Evolutionary conservation across 2,329 filamentous ascomycete genomes (phyloP), one percentile per base, ranked within the genome.

Genomic region (Trichoderma simmonsii): DNA sequence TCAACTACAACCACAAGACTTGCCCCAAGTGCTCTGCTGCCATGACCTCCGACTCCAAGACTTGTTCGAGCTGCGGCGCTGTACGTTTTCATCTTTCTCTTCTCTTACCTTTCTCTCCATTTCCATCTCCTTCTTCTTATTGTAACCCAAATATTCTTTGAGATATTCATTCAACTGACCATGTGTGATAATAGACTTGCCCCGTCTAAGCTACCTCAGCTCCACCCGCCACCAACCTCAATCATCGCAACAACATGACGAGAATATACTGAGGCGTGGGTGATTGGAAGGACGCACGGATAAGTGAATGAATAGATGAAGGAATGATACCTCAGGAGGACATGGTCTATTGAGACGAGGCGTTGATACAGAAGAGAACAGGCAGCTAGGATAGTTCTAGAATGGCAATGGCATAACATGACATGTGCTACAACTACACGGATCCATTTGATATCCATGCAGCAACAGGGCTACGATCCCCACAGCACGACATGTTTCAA

Each of bases 1-100:
- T 82, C 79, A 80, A 83, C 80, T 67, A 30, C 51, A 73, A 72
- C 79, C 78, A 82, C 77, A 76, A 78, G 71, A 75, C 78, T 76
- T 90, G 88, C 84, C 88, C 88, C 82, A 88, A 87, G 83, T 90
- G 88, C 84, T 85, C 83, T 76, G 81, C 83, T 76, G 73, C 81
- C 77, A 83, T 85, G 76, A 77, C 80, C 61, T 82, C 82, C 76
- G 76, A 77, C 56, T 76, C 77, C 82, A 90, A 90, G 86, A 84
- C 83, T 73, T 90, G 88, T 83, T 76, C 77, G 72, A 82, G 83
- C 72, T 90, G 88, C 82, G 88, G 88, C 71, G 86, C 88, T 77
- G 88, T 90, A 83, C 77, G 87, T 83, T 39, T 39, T 26, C 15
- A n/a, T 32, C 51, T 26, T 34, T 12, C 15, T 39, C 51, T 39